phyloP scores from a whole-genome alignment of 2,329 filamentous ascomycete species.

The Tolypocladium capitatum region DNA sequence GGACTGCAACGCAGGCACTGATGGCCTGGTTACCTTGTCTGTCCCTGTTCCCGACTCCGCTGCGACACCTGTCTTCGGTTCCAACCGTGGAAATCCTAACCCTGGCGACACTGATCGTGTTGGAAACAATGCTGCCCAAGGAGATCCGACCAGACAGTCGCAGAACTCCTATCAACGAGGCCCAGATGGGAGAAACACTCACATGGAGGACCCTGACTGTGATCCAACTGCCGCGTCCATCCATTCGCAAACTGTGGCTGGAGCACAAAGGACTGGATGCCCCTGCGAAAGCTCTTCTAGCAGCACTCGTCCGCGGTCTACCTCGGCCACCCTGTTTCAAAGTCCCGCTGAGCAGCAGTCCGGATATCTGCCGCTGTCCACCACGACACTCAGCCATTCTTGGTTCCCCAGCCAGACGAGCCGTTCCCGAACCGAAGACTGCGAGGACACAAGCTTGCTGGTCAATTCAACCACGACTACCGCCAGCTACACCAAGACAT shows the following conservation, averaged over 20 bases:
- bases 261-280: not conserved
- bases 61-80: not conserved
- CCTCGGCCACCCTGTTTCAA: not conserved
- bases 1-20: constrained; percentile 16
- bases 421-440: not conserved
- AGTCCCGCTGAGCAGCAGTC: not conserved
- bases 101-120: not conserved
- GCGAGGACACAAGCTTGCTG: not conserved
- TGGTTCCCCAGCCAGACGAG: not conserved
- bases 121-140: not conserved
- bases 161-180: not conserved
- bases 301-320: not conserved
- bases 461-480: not conserved
- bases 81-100: not conserved
- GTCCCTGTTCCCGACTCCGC: constrained; percentile 7
- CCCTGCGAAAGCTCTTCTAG: not conserved
- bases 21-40: constrained; percentile 18
- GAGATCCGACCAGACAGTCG: not conserved
- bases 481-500: not conserved
- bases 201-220: not conserved
- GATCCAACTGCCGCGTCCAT: not conserved
- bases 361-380: not conserved
- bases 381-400: not conserved
- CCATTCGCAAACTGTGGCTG: not conserved
- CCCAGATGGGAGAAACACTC: not conserved